Evolutionary conservation across 306 rosid species (phyloP).

Genomic region (Crataegus laevigata): DNA sequence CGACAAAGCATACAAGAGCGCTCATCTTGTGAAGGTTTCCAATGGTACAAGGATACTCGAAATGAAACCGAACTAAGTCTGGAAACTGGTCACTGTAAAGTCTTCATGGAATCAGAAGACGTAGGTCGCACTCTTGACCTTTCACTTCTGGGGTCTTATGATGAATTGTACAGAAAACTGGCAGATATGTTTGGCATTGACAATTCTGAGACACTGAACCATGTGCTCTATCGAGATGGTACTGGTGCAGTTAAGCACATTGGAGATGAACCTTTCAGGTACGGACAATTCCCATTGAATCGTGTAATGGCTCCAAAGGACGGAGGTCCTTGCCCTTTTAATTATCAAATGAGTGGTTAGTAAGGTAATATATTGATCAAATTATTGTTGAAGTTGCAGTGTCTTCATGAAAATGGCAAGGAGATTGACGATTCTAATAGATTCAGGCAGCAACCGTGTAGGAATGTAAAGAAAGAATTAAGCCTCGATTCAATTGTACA

Average conservation of each 20-base stretch:
- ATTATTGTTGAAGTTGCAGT: conserved; percentile 39
- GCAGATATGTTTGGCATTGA: conserved; percentile 72
- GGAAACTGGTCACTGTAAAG: conserved; percentile 69
- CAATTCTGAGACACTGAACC: conserved; percentile 51
- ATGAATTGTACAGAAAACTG: conserved; percentile 49
- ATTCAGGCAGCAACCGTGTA: conserved; percentile 64
- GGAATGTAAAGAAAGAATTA: conserved; percentile 38
- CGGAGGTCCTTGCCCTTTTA: neutral
- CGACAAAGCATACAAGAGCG: conserved; percentile 38
- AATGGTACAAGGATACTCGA: conserved; percentile 38
- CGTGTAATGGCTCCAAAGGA: neutral
- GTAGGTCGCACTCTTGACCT: conserved; percentile 75
- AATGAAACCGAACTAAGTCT: conserved; percentile 42
- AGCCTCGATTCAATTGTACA: conserved; percentile 45
- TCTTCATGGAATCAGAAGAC: conserved; percentile 64
- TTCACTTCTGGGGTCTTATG: conserved; percentile 52
- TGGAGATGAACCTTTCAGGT: conserved; percentile 79
- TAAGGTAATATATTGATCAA: conserved; percentile 21
- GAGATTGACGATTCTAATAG: conserved; percentile 74
- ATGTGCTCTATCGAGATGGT: conserved; percentile 51
- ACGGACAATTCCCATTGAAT: neutral
- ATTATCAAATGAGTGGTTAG: neutral
- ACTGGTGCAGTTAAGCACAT: conserved; percentile 60
- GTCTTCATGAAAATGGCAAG: conserved; percentile 62
- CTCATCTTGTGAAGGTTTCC: conserved; percentile 49